Evolutionary conservation across 257 asterid genomes (phyloP).

Genomic region (Rubia yunnanensis): DNA sequence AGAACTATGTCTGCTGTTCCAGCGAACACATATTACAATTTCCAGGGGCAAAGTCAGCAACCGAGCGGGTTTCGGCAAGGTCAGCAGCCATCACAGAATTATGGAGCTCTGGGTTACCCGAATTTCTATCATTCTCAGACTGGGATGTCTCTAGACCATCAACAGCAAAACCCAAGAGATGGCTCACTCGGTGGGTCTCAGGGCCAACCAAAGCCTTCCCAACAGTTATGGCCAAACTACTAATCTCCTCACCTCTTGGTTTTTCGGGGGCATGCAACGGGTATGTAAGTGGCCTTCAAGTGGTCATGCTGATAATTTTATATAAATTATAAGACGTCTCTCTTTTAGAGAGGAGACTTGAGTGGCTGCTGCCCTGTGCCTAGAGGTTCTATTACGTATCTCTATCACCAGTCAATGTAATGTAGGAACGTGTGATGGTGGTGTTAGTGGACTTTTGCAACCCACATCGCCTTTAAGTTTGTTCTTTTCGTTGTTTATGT

Average conservation of each 20-base stretch:
- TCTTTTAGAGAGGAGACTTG: conserved; percentile 16
- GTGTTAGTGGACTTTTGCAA: conserved; percentile 29
- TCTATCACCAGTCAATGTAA: conserved; percentile 37
- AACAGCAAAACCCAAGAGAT: conserved; percentile 57
- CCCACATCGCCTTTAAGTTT: conserved; percentile 5
- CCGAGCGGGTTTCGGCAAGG: conserved; percentile 69
- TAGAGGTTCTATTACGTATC: conserved; percentile 40
- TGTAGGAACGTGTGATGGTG: conserved; percentile 38
- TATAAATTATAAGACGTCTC: conserved; percentile 14
- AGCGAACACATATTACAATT: conserved; percentile 44
- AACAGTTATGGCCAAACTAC: conserved; percentile 80
- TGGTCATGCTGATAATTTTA: conserved; percentile 14
- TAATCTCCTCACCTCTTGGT: conserved; percentile 34
- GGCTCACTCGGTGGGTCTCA: conserved; percentile 49
- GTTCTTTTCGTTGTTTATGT: conserved; percentile 2
- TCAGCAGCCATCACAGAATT: conserved; percentile 75
- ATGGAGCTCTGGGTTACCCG: conserved; percentile 60
- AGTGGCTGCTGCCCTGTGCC: conserved; percentile 37
- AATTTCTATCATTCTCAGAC: conserved; percentile 69
- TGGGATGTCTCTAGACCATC: conserved; percentile 51
- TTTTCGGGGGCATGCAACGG: conserved; percentile 47
- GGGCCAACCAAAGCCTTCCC: conserved; percentile 76
- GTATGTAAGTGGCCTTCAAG: conserved; percentile 42
- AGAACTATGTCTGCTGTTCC: conserved; percentile 66
- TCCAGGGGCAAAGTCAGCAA: conserved; percentile 65